These are phyloP conservation scores for Saturnispora sekii DNA, from an alignment of 805 yeast genomes.

Conservation along the genomic window DNA sequence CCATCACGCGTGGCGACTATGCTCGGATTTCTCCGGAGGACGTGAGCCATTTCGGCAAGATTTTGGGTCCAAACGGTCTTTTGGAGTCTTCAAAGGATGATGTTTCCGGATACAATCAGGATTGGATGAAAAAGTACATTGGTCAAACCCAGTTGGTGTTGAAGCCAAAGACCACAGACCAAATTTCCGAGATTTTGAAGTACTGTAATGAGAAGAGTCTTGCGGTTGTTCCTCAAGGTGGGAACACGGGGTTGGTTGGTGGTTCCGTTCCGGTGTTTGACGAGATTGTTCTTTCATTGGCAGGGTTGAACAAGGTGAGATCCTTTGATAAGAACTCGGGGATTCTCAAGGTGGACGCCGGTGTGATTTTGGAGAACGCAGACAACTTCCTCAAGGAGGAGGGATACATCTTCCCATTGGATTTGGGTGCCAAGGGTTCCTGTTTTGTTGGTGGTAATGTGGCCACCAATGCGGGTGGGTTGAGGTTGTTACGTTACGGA, in stretches of 20 bases:
- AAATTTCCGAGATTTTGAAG: constrained; percentile 64
- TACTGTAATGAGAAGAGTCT: constrained; percentile 69
- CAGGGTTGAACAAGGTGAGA: constrained; percentile 67
- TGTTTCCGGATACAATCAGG: constrained; percentile 68
- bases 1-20: constrained; percentile 11
- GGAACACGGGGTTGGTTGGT: constrained; percentile 93
- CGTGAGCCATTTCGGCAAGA: constrained; percentile 45
- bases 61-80: constrained; percentile 43
- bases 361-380: constrained; percentile 78
- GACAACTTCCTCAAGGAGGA: constrained; percentile 66
- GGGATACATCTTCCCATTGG: constrained; percentile 90
- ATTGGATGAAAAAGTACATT: constrained; percentile 87
- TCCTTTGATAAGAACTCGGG: constrained; percentile 78
- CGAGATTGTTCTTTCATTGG: constrained; percentile 67
- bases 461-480: constrained; percentile 95
- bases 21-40: constrained; percentile 42
- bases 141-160: constrained; percentile 80
- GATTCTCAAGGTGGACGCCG: constrained; percentile 82
- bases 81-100: constrained; percentile 49
- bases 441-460: constrained; percentile 94
- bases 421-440: constrained; percentile 93
- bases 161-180: constrained; percentile 73
- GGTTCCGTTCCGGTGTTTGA: constrained; percentile 91
- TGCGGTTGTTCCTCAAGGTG: constrained; percentile 95
- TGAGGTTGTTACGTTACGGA: constrained; percentile 79